Percentiles rank a stretch among this genome's conserved stretches.
Evolutionary conservation across 352 stramenopile genomes (phyloP).

Genomic region (Globisporangium alternatum): DNA sequence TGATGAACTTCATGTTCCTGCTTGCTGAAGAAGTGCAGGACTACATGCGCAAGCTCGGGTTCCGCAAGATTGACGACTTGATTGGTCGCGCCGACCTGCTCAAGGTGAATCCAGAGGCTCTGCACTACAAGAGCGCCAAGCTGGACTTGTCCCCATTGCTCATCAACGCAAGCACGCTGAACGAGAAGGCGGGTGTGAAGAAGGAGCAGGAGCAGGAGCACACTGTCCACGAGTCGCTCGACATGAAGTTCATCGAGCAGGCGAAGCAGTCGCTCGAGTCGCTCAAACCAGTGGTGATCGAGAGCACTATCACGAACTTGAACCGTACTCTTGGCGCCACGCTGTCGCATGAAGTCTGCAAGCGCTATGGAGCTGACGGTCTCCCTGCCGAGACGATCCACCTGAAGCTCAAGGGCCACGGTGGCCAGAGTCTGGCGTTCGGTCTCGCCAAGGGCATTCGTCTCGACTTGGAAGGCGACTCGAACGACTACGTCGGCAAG

Average conservation of each 20-base stretch:
- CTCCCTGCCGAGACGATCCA: conserved; percentile 93
- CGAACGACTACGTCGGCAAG: conserved; percentile 97
- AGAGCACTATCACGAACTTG: conserved; percentile 87
- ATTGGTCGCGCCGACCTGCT: conserved; percentile 93
- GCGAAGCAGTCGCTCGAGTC: conserved; percentile 84
- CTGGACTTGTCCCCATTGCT: conserved; percentile 93
- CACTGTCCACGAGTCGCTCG: conserved; percentile 83
- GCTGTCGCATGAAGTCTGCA: conserved; percentile 93
- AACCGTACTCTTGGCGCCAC: conserved; percentile 94
- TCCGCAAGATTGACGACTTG: conserved; percentile 92
- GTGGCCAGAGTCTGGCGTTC: conserved; percentile 93
- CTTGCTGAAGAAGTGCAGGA: conserved; percentile 93
- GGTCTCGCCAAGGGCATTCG: conserved; percentile 92
- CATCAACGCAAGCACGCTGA: conserved; percentile 91
- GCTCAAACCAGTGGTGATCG: conserved; percentile 59
- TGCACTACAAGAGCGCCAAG: conserved; percentile 73
- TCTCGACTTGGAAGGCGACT: conserved; percentile 91
- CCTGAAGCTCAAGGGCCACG: conserved; percentile 92
- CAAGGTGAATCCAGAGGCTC: conserved; percentile 80
- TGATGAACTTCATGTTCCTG: conserved; percentile 97
- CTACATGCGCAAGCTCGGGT: conserved; percentile 83
- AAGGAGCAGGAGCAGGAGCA: conserved; percentile 89
- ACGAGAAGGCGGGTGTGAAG: conserved; percentile 84
- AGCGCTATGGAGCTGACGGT: conserved; percentile 86
- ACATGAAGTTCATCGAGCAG: conserved; percentile 90